A percentile compares a stretch with the other conserved stretches of the same genome.
Conservation (phyloP, 2,329 filamentous ascomycete species). For the Ascochyta lentis region DNA sequence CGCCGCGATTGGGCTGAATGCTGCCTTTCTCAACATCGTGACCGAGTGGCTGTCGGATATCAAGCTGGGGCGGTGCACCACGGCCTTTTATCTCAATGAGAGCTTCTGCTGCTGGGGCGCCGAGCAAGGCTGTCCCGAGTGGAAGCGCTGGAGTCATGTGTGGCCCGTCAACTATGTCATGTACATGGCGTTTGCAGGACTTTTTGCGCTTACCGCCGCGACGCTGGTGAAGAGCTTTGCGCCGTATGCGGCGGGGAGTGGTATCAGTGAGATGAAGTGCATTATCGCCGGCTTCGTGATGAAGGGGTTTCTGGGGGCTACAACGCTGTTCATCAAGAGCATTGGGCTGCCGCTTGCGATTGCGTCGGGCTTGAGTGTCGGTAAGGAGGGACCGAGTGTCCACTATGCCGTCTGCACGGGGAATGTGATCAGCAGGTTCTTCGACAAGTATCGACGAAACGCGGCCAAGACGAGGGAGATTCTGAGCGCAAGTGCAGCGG, state of each 20-base stretch:
- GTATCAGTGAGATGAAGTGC: constrained; percentile 98
- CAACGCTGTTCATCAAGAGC: constrained; percentile 93
- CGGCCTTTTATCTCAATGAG: constrained; percentile 96
- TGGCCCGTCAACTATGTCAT: constrained; percentile 81
- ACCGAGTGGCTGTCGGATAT: constrained; percentile 97
- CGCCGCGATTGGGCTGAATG: constrained; percentile 90
- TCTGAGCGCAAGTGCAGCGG: constrained; percentile 89
- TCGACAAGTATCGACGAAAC: constrained; percentile 89
- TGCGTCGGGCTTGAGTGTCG: constrained; percentile 90
- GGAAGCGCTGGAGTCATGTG: constrained; percentile 86
- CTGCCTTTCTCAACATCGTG: constrained; percentile 90
- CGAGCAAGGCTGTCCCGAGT: constrained; percentile 85
- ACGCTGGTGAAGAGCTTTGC: constrained; percentile 88
- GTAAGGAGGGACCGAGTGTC: constrained; percentile 98
- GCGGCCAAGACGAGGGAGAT: constrained; percentile 96
- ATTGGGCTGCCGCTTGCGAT: constrained; percentile 90
- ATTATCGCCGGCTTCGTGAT: constrained; percentile 99
- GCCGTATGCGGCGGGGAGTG: constrained; percentile 93
- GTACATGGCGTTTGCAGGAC: constrained; percentile 83
- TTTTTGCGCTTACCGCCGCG: constrained; percentile 83
- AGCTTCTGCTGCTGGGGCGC: constrained; percentile 98
- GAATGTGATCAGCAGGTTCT: constrained; percentile 92
- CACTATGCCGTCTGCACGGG: constrained; percentile 98
- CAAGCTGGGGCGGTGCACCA: constrained; percentile 94
- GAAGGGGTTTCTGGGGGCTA: constrained; percentile 94